Conservation (phyloP, 768 basidiomycete genomes). For the Agaricus subrufescens region DNA sequence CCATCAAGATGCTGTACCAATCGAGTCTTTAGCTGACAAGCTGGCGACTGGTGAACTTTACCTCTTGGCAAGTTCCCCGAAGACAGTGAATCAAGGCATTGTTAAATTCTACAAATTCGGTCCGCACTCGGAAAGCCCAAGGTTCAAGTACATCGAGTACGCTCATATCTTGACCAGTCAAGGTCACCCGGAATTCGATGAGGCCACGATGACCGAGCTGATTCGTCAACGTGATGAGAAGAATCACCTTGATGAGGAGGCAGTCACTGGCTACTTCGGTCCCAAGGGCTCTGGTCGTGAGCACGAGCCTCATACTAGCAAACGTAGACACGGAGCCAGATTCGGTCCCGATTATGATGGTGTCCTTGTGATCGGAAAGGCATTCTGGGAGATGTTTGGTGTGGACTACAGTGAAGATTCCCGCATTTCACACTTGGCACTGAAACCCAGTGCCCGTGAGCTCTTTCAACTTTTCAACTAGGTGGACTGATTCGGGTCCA, state of each 20-base stretch:
- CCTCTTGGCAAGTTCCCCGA: conserved; percentile 56
- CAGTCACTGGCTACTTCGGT: not conserved
- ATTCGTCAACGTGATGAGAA: conserved; percentile 28
- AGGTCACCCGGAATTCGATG: conserved; percentile 88
- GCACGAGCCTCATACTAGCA: no score
- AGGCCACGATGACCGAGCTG: conserved; percentile 49
- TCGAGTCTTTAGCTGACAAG: conserved; percentile 31
- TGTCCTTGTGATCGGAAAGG: no score
- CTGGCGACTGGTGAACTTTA: conserved; percentile 28
- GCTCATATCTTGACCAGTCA: conserved; percentile 84
- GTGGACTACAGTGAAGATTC: no score
- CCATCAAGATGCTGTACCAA: conserved; percentile 86
- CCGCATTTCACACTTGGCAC: no score
- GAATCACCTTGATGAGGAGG: conserved; percentile 22
- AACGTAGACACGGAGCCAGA: no score
- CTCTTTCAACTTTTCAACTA: no score
- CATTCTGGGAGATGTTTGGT: no score
- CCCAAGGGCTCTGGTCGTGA: no score
- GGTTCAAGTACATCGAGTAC: conserved; percentile 18
- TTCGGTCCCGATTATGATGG: no score
- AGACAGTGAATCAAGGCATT: conserved; percentile 70
- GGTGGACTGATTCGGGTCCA: no score
- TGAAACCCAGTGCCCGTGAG: no score
- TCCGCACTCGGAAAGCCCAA: not conserved
- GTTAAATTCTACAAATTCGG: conserved; percentile 34